Base-by-base conservation (phyloP, 176 grass and related monocot genomes). In the Triticum timopheevii region DNA sequence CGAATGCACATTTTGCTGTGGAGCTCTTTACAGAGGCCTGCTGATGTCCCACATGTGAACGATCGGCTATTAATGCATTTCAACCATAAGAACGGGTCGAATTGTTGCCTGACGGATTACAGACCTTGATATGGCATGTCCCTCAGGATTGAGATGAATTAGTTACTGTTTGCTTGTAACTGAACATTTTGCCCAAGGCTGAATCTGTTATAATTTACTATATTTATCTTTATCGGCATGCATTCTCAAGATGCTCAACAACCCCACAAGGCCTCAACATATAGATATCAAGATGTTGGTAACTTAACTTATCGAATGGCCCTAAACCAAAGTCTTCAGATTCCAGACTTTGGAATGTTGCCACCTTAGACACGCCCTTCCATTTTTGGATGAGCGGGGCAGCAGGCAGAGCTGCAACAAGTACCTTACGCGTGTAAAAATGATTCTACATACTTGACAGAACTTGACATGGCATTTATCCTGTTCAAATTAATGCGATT, bases 401-500 rank as follows among this genome's bases (percentile, higher is more conserved):
- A 54, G 50, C 16, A 20, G 42, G 45, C 45, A 76, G 2, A 44
- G 10, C 44, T 76, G 73, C 73, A 52, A 24, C 52, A 56, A 56
- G 52, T 56, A 56, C 17, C 52, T 56, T 76, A 50, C 13, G 44
- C 17, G 8, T 52, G 73, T 76, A 77, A 34, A 65, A 88, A 13
- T 13, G 52, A 25, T 23, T 47, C 40, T 33, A 82, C 79, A 65
- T 86, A 24, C 8, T 65, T 70, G 27, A 50, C 13, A 65, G 56
- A 52, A 58, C 33, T 75, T 83, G 61, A 25, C 45, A 38, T 34
- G 38, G 30, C 50, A 73, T 87, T 52, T 87, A 28, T 52, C 68
- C 58, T 61, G 33, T 52, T 78, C n/a, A 82, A 40, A 50, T 35
- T 28, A 75, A 20, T 67, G 58, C 11, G 52, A 38, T 73, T 77